Base-by-base conservation (phyloP, 805 yeast species). In the Naumovozyma baii region DNA sequence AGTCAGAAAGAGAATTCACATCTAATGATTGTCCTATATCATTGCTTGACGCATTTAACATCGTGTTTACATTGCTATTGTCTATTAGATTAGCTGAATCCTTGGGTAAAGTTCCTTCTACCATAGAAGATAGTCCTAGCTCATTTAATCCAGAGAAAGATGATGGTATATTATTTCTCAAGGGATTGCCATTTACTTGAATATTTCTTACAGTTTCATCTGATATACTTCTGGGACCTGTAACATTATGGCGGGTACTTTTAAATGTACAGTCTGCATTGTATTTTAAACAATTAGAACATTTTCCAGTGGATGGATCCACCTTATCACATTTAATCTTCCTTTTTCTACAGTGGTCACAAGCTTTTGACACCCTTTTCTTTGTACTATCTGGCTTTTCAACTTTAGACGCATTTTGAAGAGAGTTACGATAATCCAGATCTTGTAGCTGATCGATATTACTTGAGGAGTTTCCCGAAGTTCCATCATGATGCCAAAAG, bases 331-430 rank as follows among this genome's bases (percentile, higher is more conserved):
- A 51, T 36, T 46, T 46, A 28, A 51, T 46, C 29, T 51, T 51
- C 18, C 51, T 45, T 28, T 40, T 43, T 31, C 55, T 43, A 39
- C 55, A 51, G 16, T 43, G 40, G 36, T 51, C 55, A 40, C 55
- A 51, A 1, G 55, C 55, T 38, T 41, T 49, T 12, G 44, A 39
- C 3, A 40, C 43, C 39, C 55, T 39, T 20, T 42, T 47, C 18
- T 43, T 42, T 16, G 13, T 10, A 22, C 26, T 22, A 10, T 7
- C 10, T 22, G 26, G 26, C 26, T 22, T 22, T 7, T 22, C 9
- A 10, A 22, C 26, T 10, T 7, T 22, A 7, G 26, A 10, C 10
- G 7, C 9, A 22, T 22, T 22, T 22, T 7, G 26, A 22, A 22
- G 7, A 22, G 26, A 10, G 10, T 10, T 22, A 22, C 10, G 7